Base-by-base conservation (phyloP, 352 stramenopile species). In the Phytophthora fragariae region DNA sequence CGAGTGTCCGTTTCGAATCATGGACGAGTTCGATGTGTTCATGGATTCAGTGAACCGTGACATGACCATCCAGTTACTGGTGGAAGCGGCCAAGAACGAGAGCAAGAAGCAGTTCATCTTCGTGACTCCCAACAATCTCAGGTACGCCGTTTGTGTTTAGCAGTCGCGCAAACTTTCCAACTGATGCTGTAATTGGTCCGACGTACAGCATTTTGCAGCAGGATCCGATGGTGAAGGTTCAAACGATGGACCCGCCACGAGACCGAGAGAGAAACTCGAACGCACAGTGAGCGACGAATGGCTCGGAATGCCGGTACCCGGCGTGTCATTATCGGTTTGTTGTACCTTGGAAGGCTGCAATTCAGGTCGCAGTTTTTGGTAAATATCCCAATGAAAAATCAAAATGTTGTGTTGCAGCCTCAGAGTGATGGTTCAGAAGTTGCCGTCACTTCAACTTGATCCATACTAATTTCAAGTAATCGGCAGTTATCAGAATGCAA, bases 31-130 rank as follows among this genome's bases (percentile, higher is more conserved):
- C n/a, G 44, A 52, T 15, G 44, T 52, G 15, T 52, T 52, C 17
- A 52, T 52, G 44, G 44, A 52, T 19, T 3, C 44, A 19, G 44
- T 52, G 44, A 52, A 52, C 44, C 44, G 44, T 19, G 44, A 24
- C 10, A 52, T 52, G 44, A 52, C 44, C 5, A n/a, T 52, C 44
- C 44, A 52, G n/a, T 52, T 52, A 17, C 17, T 52, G 17, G 44
- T 21, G 7, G 44, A 52, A 21, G 44, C 44, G 1, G 44, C 44
- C 15, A 52, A 52, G 44, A 52, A 24, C 6, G 44, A 52, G n/a
- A 17, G 19, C 44, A 52, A 52, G 44, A 52, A 52, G 44, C 44
- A 52, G n/a, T 52, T 52, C n/a, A 52, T 52, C 15, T 21, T 52
- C n/a, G 44, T 52, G 44, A 52, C 44, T 15, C 44, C 44, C 7